A percentile compares a stretch with the other conserved stretches of the same genome.
phyloP scores from a whole-genome alignment of 306 rosid genomes.

The Medicago truncatula region MtrunA17r5.0-ANR NC_053048.1:53805001-53805500 shows the following conservation, averaged over 20 bases:
- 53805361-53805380: not conserved
- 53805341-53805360: not conserved
- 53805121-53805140: conserved; percentile 93
- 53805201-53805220: not conserved
- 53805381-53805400: not conserved
- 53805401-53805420: not conserved
- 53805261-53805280: not conserved
- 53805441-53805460: not conserved
- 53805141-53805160: conserved; percentile 86
- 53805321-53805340: no score
- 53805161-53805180: conserved; percentile 75
- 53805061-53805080: conserved; percentile 56
- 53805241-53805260: not conserved
- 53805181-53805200: not conserved
- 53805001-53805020: conserved; percentile 49
- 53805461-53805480: not conserved
- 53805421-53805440: not conserved
- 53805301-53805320: no score
- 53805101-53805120: conserved; percentile 84
- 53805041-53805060: conserved; percentile 60
- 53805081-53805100: conserved; percentile 79
- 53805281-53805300: not conserved
- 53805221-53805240: not conserved
- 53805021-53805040: conserved; percentile 67
- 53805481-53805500: not conserved